A percentile compares a stretch with the other conserved stretches of the same genome.
Conservation (phyloP, 2,329 filamentous ascomycete genomes). For the Diplocarpon mali region DNA sequence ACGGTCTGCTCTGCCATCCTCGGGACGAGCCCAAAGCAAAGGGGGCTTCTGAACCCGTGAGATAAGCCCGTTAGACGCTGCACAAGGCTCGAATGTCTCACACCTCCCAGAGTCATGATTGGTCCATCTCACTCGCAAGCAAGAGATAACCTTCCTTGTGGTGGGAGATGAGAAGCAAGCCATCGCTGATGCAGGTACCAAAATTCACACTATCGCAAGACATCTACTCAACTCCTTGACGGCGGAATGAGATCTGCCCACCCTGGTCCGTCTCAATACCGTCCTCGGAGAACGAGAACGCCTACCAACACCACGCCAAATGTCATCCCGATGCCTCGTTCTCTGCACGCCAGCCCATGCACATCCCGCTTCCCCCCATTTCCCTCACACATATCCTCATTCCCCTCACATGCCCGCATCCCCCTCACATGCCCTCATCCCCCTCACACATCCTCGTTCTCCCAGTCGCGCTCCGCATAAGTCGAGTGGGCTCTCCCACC, state of each 20-base stretch:
- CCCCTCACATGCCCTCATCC: background rate
- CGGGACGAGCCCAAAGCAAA: no score
- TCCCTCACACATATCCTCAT: constrained; percentile 37
- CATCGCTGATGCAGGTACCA: background rate
- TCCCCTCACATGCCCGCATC: constrained; percentile 40
- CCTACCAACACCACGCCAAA: constrained; percentile 6
- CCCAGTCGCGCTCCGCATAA: constrained; percentile 55
- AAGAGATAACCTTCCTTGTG: no score
- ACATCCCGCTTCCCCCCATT: background rate
- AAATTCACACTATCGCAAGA: background rate
- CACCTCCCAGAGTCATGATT: no score
- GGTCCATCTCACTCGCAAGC: no score
- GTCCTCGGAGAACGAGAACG: no score
- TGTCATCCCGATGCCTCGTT: background rate
- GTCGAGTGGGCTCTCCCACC: constrained; percentile 41
- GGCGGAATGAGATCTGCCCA: no score
- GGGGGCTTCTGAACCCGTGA: no score
- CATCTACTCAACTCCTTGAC: background rate
- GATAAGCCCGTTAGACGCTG: no score
- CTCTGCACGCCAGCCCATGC: constrained; percentile 1
- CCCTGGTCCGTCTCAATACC: no score
- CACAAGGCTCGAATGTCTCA: no score
- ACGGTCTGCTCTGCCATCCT: no score
- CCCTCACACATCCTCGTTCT: constrained; percentile 43
- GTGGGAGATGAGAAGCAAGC: no score